Base-by-base conservation (phyloP, 495 filamentous ascomycete species). In the Collariella sp. region DNA sequence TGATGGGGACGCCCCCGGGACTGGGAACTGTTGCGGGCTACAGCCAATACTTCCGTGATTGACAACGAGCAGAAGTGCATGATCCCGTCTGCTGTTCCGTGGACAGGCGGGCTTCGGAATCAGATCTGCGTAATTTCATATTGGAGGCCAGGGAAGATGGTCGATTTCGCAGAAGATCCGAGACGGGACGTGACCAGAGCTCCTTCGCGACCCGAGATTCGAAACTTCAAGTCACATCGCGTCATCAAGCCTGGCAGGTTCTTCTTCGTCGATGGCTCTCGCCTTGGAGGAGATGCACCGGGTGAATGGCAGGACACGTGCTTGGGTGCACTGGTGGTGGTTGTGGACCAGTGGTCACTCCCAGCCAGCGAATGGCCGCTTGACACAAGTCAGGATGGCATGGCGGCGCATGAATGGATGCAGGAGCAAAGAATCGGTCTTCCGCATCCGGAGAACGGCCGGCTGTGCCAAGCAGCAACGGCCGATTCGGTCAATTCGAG, bases 351-450 rank as follows among this genome's bases (percentile, higher is more conserved):
- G 61, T 44, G n/a, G 36, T n/a, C n/a, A n/a, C n/a, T n/a, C n/a
- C n/a, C n/a, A n/a, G 34, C 22, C 40, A 40, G 52, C 65, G 65
- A 68, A 68, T 68, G 55, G 58, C 50, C 46, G 55, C 24, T 57
- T 68, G 65, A 66, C 65, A 68, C 65, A 68, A 66, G 56, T 56
- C 63, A 64, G 52, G 52, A 61, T 58, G 20, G 59, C 48, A 50
- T 45, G 54, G 54, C 23, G 0, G 46, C 23, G 54, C 54, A 56
- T 29, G 20, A 38, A 43, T 56, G 57, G 61, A 45, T 64, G 50
- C 46, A 55, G 49, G 33, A 59, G 54, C 56, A 53, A 63, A 59
- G 46, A 58, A 42, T 52, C 52, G 42, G 36, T 56, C 49, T 47
- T 45, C 48, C 50, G 49, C 46, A 47, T 55, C 36, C 31, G 58